These are phyloP conservation scores for Cytospora chrysosperma DNA, from an alignment of 2,329 filamentous ascomycete genomes.

Conservation along the genomic window DNA sequence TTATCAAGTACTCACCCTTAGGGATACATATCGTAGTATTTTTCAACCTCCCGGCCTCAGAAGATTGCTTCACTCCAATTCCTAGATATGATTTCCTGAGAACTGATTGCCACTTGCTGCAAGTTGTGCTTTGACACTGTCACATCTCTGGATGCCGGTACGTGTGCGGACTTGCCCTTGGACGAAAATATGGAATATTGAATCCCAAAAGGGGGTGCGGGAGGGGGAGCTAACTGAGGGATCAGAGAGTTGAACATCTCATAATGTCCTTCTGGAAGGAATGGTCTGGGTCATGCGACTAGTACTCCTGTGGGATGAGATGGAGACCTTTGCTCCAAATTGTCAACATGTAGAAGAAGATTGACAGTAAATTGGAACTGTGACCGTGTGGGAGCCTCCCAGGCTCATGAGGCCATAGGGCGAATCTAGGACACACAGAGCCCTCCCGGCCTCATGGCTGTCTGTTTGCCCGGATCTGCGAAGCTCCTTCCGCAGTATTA, in stretches of 20 bases:
- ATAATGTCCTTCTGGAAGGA: neutral
- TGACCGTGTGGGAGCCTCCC: neutral
- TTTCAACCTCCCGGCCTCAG: too few relatives aligned
- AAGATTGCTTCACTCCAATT: neutral
- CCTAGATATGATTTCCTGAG: neutral
- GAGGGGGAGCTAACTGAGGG: neutral
- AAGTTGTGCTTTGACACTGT: neutral
- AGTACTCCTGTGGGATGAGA: neutral
- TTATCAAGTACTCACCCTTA: too few relatives aligned
- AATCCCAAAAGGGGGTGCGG: too few relatives aligned
- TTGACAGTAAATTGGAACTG: neutral
- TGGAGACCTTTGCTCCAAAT: neutral
- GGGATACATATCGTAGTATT: neutral
- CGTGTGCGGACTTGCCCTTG: neutral
- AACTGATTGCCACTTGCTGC: neutral
- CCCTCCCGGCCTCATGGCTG: neutral
- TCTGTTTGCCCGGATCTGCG: neutral
- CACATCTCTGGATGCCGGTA: neutral
- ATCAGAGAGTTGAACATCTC: neutral
- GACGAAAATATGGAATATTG: too few relatives aligned
- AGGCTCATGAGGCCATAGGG: neutral
- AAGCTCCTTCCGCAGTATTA: neutral
- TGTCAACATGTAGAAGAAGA: neutral
- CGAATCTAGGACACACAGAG: neutral
- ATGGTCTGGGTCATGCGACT: neutral